Conservation (phyloP, 2,329 filamentous ascomycete genomes). For the Hortaea sp. region DNA sequence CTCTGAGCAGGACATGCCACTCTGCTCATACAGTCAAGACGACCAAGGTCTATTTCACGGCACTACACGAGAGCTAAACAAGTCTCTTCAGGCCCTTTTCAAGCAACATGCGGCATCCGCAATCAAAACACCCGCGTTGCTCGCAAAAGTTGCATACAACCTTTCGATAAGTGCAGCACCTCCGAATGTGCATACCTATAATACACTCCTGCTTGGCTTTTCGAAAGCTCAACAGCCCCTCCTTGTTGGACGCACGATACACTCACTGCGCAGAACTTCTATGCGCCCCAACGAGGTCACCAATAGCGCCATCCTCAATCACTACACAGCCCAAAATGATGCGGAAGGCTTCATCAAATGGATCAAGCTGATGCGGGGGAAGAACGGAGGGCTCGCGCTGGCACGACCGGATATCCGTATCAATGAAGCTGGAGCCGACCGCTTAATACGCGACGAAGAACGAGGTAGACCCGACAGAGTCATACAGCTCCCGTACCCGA, state of each 20-base stretch:
- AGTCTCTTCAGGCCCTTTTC: constrained; percentile 15
- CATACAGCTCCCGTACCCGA: constrained; percentile 35
- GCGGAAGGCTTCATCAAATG: constrained; percentile 28
- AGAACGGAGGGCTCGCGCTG: constrained; percentile 28
- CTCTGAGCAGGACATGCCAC: constrained; percentile 5
- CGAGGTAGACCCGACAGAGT: constrained; percentile 17
- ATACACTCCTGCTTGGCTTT: constrained; percentile 60
- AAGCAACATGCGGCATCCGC: constrained; percentile 8
- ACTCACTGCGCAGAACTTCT: constrained; percentile 23
- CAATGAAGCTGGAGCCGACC: constrained; percentile 13
- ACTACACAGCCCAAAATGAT: constrained; percentile 27
- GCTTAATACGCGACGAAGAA: constrained; percentile 10
- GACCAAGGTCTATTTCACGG: constrained; percentile 25
- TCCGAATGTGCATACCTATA: constrained; percentile 61
- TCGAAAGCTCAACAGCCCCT: constrained; percentile 20
- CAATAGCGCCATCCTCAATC: constrained; percentile 29
- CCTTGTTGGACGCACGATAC: constrained; percentile 24
- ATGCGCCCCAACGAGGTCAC: constrained; percentile 39
- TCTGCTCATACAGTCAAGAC: constrained; percentile 29
- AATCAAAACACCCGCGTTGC: constrained; percentile 11
- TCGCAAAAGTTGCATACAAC: constrained; percentile 48
- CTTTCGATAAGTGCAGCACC: constrained; percentile 50
- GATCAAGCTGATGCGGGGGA: constrained; percentile 33
- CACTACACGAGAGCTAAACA: constrained; percentile 16
- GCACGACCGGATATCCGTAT: constrained; percentile 30